A percentile compares a stretch with the other conserved stretches of the same genome.
Evolutionary conservation across 2,329 filamentous ascomycete genomes (phyloP).

Genomic region (Pseudogymnoascus sp.): DNA sequence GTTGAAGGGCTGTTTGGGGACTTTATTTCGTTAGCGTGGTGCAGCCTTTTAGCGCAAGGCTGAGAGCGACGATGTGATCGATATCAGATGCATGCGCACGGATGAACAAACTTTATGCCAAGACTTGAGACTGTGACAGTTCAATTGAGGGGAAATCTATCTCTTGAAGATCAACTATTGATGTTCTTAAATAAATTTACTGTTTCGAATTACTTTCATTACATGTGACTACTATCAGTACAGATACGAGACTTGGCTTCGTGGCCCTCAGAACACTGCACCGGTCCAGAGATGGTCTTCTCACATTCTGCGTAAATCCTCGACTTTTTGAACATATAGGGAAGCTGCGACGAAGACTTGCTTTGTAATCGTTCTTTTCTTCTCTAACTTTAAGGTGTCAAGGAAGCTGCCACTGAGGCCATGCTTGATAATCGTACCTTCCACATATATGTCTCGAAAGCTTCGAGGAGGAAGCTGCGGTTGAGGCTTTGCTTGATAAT

Average conservation of each 20-base stretch:
- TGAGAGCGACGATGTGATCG: background rate
- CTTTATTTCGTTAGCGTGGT: slow-evolving; percentile 6
- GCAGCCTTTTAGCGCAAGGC: slow-evolving; percentile 5
- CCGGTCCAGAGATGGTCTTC: background rate
- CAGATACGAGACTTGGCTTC: background rate
- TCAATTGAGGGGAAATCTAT: no score
- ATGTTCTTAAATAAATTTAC: background rate
- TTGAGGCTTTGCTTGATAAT: background rate
- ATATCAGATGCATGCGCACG: background rate
- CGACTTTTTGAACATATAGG: background rate
- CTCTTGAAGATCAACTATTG: background rate
- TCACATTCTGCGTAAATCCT: background rate
- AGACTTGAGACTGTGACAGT: background rate
- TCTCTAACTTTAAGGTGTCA: background rate
- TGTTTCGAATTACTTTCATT: background rate
- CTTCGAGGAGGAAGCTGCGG: no score
- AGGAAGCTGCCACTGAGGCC: background rate
- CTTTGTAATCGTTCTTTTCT: background rate
- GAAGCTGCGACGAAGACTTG: background rate
- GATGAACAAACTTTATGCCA: background rate
- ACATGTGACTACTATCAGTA: background rate
- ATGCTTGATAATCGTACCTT: background rate
- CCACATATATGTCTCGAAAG: background rate
- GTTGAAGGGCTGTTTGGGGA: background rate
- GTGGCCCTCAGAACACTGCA: background rate